Conservation (phyloP, 805 yeast species). For the Zygosaccharomyces bailii region DNA sequence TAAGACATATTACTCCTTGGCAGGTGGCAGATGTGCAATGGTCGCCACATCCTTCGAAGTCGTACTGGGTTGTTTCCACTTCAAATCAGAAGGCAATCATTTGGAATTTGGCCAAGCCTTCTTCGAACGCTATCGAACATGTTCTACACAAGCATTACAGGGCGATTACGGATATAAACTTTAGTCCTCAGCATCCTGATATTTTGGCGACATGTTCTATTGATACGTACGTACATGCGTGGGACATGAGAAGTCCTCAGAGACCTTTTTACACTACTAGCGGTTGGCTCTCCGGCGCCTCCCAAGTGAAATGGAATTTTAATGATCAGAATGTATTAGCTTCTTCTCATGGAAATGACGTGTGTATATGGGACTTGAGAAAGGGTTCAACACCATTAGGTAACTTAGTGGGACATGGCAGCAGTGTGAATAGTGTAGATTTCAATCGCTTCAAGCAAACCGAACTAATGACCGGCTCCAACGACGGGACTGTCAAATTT, state of each 20-base stretch:
- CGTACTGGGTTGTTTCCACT: constrained; percentile 89
- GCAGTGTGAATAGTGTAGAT: constrained; percentile 86
- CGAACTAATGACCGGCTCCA: constrained; percentile 75
- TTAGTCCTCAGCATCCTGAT: constrained; percentile 85
- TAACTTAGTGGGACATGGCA: constrained; percentile 68
- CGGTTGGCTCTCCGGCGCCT: constrained; percentile 94
- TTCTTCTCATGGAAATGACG: constrained; percentile 75
- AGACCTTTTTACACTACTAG: constrained; percentile 75
- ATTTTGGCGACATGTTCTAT: constrained; percentile 88
- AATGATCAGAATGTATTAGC: constrained; percentile 74
- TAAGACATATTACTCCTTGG: constrained; percentile 91
- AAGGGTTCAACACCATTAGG: constrained; percentile 74
- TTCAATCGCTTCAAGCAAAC: constrained; percentile 61
- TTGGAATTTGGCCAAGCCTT: constrained; percentile 79
- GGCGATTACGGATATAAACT: constrained; percentile 94
- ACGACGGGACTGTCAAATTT: constrained; percentile 76
- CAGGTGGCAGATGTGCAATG: constrained; percentile 99
- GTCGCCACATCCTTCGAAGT: constrained; percentile 86
- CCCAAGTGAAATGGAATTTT: constrained; percentile 93
- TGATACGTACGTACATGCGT: constrained; percentile 78
- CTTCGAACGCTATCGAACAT: constrained; percentile 74
- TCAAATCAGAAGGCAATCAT: constrained; percentile 93
- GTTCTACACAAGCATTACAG: constrained; percentile 86
- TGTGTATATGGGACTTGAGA: constrained; percentile 85
- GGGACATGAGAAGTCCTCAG: constrained; percentile 86